phyloP scores from a whole-genome alignment of 106 monocot genomes.

The Acanthochlamys bracteata region DNA sequence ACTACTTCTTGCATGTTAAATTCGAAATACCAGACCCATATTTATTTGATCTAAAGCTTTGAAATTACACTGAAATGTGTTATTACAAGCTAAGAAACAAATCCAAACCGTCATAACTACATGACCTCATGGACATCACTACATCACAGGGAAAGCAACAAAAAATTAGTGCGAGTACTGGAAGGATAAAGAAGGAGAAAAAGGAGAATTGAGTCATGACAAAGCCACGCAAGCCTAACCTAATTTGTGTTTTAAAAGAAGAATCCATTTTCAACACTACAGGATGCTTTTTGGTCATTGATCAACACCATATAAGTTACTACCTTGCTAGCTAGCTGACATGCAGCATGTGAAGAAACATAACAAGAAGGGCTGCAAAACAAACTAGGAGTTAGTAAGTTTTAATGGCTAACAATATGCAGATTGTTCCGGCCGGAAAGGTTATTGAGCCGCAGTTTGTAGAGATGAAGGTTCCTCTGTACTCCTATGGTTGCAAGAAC shows the following conservation, averaged over 20 bases:
- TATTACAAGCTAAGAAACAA: constrained; percentile 4
- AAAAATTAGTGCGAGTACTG: background rate
- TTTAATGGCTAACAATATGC: constrained; percentile 46
- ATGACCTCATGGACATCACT: constrained; percentile 2
- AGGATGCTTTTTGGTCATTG: no score
- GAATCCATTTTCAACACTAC: no score
- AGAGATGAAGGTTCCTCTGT: constrained; percentile 90
- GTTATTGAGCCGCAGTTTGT: constrained; percentile 64
- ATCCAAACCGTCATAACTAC: no score
- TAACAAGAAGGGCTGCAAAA: no score
- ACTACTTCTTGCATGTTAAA: no score
- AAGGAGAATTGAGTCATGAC: background rate
- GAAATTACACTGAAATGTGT: background rate
- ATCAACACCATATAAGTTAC: no score
- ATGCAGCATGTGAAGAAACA: no score
- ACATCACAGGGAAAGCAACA: background rate
- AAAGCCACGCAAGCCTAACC: constrained; percentile 22
- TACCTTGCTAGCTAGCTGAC: no score
- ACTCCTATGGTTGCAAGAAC: constrained; percentile 84
- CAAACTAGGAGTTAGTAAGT: no score
- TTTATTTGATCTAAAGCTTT: no score
- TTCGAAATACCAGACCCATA: no score
- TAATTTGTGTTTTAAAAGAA: background rate
- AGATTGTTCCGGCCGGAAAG: constrained; percentile 48
- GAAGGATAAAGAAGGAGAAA: background rate